Evolutionary conservation across 768 basidiomycete genomes (phyloP).

Genomic region (Flagelloscypha sp.): DNA sequence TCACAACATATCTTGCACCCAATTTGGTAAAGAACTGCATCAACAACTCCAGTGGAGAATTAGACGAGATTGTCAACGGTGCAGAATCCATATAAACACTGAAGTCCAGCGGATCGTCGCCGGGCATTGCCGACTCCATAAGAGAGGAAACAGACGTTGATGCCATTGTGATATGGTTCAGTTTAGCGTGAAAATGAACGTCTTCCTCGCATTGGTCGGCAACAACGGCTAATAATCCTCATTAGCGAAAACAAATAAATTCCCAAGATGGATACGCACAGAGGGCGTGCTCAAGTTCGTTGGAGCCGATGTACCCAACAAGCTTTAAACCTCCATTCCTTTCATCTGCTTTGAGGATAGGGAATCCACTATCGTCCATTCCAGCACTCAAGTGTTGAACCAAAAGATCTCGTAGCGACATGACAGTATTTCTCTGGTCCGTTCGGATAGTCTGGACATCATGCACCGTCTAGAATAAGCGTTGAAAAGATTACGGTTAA

Average conservation of each 20-base stretch:
- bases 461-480: slow-evolving; percentile 46
- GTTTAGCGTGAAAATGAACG: slow-evolving; percentile 54
- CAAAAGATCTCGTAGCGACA: slow-evolving; percentile 65
- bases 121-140: slow-evolving; percentile 27
- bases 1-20: slow-evolving; percentile 83
- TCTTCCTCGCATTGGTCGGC: slow-evolving; percentile 60
- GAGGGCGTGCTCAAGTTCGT: slow-evolving; percentile 90
- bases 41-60: slow-evolving; percentile 84
- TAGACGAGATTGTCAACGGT: slow-evolving; percentile 74
- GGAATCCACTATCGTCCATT: slow-evolving; percentile 78
- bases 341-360: slow-evolving; percentile 57
- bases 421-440: slow-evolving; percentile 70
- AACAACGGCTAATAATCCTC: slow-evolving; percentile 47
- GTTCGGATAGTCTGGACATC: slow-evolving; percentile 63
- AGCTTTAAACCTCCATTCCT: slow-evolving; percentile 47
- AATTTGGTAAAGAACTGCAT: slow-evolving; percentile 94
- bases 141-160: slow-evolving; percentile 59
- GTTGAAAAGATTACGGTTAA: slow-evolving; percentile 4
- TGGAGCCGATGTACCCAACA: slow-evolving; percentile 86
- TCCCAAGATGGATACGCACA: slow-evolving; percentile 39
- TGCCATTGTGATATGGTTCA: slow-evolving; percentile 30
- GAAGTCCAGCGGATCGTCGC: slow-evolving; percentile 64
- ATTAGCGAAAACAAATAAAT: slow-evolving; percentile 1
- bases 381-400: slow-evolving; percentile 47
- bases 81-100: slow-evolving; percentile 91